Evolutionary conservation across 1,139 yeast genomes (phyloP), one percentile per base, ranked within the genome.

Genomic region (Diutina pseudorugosa): DNA sequence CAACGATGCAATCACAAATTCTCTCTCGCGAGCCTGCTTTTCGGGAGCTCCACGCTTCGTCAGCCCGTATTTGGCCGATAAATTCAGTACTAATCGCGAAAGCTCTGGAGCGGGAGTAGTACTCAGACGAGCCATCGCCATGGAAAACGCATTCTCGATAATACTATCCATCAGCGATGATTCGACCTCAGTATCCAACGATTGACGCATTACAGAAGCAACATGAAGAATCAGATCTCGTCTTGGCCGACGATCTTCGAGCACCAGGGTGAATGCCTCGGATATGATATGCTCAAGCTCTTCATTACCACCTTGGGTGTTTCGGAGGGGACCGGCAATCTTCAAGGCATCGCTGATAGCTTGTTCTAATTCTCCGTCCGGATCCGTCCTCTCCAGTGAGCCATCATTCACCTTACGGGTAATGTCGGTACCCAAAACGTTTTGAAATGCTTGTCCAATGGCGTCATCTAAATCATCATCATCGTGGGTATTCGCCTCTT

Each of bases 391-490:
- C 5, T 14, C n/a, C 33, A 12, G 47, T 5, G 40, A 27, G 4
- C 20, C 9, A 19, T 40, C 21, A n/a, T 40, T 16, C n/a, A 2
- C 36, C 14, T 40, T 40, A 14, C 19, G n/a, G 3, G 30, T 11
- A 12, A 9, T 6, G 14, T 45, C 25, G 14, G 40, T 21, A 25
- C 36, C 36, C 25, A 51, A 52, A 9, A 59, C 54, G 2, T 57
- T 49, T 42, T 57, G 56, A 45, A 61, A 60, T 0, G 66, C 66
- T 41, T 60, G 62, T 2, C 65, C 65, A 40, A 63, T 64, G 21
- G 65, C 66, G 33, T 56, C 60, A 40, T 66, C 66, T n/a, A 68
- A 60, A 52, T 64, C 51, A 41, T 65, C 68, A 36, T 58, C 63
- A 12, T 48, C 51, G 20, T 51, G 56, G 25, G 50, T 50, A 6